These are phyloP conservation scores for Rhodotorula sp. DNA, from an alignment of 1,284 basidiomycete genomes.

Conservation along the genomic window DNA sequence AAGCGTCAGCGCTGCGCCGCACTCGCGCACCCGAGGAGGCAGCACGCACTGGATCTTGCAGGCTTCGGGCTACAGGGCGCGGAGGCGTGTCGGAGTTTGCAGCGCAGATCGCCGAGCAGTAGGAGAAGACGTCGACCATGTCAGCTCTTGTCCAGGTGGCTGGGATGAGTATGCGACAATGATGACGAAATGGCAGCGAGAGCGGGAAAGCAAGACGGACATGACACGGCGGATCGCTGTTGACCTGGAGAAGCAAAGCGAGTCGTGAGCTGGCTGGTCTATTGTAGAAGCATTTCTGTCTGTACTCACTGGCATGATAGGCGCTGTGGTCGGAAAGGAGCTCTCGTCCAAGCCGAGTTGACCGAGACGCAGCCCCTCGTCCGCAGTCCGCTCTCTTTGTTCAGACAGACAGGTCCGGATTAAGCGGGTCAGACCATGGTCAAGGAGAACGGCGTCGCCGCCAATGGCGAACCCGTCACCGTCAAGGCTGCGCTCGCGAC, in stretches of 20 bases:
- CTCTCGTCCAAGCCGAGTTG: too few relatives aligned
- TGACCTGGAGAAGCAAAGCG: not conserved
- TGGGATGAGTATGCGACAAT: not conserved
- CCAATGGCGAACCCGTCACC: not conserved
- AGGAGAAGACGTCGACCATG: not conserved
- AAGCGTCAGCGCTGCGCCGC: not conserved
- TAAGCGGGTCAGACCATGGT: not conserved
- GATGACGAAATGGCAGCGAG: not conserved
- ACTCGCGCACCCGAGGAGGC: not conserved
- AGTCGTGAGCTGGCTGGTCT: not conserved
- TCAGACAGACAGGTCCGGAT: not conserved
- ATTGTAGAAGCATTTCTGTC: not conserved
- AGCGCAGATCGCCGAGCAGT: too few relatives aligned
- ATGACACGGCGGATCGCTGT: not conserved
- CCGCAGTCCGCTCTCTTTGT: not conserved
- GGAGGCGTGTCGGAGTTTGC: too few relatives aligned
- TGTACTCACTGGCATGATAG: not conserved
- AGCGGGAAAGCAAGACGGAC: not conserved
- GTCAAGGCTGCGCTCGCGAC: not conserved
- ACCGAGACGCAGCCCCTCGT: not conserved
- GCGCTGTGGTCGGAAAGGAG: too few relatives aligned
- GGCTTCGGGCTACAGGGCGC: conserved; percentile 23
- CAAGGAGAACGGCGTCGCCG: not conserved
- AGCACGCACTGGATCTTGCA: conserved; percentile 38
- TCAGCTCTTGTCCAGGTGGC: not conserved